Conservation (phyloP, 345 rosid species). For the Dovyalis caffra region DNA sequence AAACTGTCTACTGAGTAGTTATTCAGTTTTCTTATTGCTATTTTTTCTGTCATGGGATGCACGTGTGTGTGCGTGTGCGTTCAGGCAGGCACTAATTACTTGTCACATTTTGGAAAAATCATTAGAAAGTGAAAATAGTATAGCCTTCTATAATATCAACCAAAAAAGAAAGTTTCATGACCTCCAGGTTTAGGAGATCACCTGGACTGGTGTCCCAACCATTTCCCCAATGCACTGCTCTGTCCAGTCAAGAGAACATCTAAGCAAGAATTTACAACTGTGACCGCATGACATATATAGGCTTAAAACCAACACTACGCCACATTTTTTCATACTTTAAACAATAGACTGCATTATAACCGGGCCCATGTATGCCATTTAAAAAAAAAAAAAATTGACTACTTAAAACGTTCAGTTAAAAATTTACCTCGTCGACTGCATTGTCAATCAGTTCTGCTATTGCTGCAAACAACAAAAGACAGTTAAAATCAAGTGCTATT, state of each 20-base stretch:
- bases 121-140: not conserved
- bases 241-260: not conserved
- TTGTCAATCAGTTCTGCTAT: conserved; percentile 88
- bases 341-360: too few species aligned
- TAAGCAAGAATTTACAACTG: too few species aligned
- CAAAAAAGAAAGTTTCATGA: not conserved
- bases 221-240: not conserved
- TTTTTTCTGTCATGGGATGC: too few species aligned
- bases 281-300: too few species aligned
- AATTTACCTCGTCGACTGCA: conserved; percentile 83
- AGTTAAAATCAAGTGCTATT: too few species aligned
- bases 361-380: not conserved
- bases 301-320: too few species aligned
- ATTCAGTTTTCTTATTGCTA: too few species aligned
- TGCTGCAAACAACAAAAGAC: conserved; percentile 44
- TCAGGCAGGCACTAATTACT: not conserved
- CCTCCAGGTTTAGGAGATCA: not conserved
- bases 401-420: conserved; percentile 10
- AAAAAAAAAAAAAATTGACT: not conserved
- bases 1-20: too few species aligned
- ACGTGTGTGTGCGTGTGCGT: not conserved
- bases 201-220: not conserved
- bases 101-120: not conserved
- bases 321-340: too few species aligned
- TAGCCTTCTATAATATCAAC: not conserved